Evolutionary conservation across 2,329 filamentous ascomycete genomes (phyloP), one percentile per base, ranked within the genome.

Genomic region (Elsinoe arachidis): DNA sequence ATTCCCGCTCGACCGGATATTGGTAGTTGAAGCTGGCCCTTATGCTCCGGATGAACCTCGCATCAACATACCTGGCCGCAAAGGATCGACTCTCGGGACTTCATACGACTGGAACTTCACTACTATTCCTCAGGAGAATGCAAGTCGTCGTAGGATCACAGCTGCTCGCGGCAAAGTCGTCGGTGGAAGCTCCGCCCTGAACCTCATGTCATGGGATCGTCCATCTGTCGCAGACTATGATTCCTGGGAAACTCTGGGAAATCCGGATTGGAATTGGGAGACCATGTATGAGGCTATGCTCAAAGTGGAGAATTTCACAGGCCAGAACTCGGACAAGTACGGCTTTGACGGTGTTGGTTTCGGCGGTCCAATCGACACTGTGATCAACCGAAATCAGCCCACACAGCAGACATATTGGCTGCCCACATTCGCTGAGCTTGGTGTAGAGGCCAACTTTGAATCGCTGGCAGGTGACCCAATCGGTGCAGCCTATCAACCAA

Each of bases 401-500:
- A 66, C 65, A 14, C 74, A 78, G 30, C 74, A 77, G 61, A 60
- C 69, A 9, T 63, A 68, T 0, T 79, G 73, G 68, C 71, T 74
- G 17, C 76, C 76, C 0, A 74, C 77, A 0, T 65, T 81, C 39
- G 73, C 75, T 39, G 73, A 70, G 33, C 65, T 78, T 2, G 78
- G 77, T 1, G 68, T 76, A 7, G 53, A 65, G 2, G 59, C 64
- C 4, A 76, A 76, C 55, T 62, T 64, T n/a, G 68, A 78, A 51
- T 79, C 76, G 7, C 69, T 81, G 1, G 70, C 72, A 12, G 80
- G 80, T 1, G 73, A 77, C 49, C 75, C 74, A 12, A 64, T 79
- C 2, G 80, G 80, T 5, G 76, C 76, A 5, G 76, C 75, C 67
- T 74, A 72, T 34, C 76, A 78, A 58, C 72, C 79, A 9, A 77